Evolutionary conservation across 176 grass and related monocot genomes (phyloP).

Genomic region (Musa beccarii): DNA sequence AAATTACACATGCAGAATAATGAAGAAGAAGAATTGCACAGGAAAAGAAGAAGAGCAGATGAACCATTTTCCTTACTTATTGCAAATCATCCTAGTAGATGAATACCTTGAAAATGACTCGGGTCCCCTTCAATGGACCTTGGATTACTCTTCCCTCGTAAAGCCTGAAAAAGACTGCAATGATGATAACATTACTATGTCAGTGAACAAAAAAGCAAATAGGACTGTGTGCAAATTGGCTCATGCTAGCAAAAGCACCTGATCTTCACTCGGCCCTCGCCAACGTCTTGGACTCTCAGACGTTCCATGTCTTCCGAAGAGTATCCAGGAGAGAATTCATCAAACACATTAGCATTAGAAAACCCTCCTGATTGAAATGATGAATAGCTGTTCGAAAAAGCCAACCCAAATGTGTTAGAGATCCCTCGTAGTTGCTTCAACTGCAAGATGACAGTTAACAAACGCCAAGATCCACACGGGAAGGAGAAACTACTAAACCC

Average conservation of each 20-base stretch:
- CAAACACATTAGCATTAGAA: constrained; percentile 21
- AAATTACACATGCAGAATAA: neutral
- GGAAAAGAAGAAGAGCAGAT: neutral
- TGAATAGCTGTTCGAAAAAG: constrained; percentile 54
- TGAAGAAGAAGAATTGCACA: neutral
- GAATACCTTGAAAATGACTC: constrained; percentile 71
- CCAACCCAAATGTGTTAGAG: neutral
- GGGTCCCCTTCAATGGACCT: constrained; percentile 51
- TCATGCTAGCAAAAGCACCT: constrained; percentile 44
- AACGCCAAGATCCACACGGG: too few species aligned
- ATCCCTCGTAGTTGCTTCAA: too few species aligned
- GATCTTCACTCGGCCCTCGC: constrained; percentile 93
- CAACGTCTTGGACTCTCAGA: constrained; percentile 63
- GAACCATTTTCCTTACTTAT: neutral
- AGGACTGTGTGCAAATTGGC: neutral
- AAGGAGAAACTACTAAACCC: too few species aligned
- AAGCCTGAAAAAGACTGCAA: constrained; percentile 61
- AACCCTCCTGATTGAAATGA: constrained; percentile 65
- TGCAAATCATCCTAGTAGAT: neutral
- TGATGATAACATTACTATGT: constrained; percentile 34
- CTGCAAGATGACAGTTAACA: too few species aligned
- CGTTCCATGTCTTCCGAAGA: constrained; percentile 51
- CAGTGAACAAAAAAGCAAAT: constrained; percentile 15
- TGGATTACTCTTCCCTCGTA: constrained; percentile 86
- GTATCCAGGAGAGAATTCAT: constrained; percentile 41